A percentile compares a stretch with the other conserved stretches of the same genome.
These are phyloP conservation scores for Sporothrix inflata DNA, from an alignment of 2,329 filamentous ascomycete genomes.

Conservation along the genomic window DNA sequence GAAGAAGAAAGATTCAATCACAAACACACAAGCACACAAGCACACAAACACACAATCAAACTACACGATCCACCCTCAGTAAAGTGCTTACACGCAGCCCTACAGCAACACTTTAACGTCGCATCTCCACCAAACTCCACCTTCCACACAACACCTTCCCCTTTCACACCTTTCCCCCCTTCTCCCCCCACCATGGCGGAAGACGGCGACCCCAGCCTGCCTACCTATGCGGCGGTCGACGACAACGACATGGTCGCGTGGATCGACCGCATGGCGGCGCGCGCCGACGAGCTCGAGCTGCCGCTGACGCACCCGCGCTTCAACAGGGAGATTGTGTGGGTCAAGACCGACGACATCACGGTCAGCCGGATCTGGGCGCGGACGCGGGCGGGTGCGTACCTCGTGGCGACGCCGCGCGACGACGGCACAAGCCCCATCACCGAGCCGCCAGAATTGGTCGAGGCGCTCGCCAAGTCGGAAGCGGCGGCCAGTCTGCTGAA, in stretches of 20 bases:
- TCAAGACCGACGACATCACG: conserved; percentile 10
- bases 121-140: neutral
- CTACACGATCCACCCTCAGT: too few relatives aligned
- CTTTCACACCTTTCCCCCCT: neutral
- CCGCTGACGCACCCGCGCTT: conserved; percentile 33
- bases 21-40: neutral
- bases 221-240: conserved; percentile 32
- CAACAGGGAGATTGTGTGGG: conserved; percentile 17
- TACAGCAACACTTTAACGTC: neutral
- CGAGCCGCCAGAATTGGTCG: neutral
- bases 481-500: conserved; percentile 28
- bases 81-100: too few relatives aligned
- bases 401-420: neutral
- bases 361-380: neutral
- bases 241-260: conserved; percentile 22
- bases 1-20: neutral
- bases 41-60: too few relatives aligned
- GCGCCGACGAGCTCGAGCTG: conserved; percentile 31
- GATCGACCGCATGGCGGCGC: conserved; percentile 28
- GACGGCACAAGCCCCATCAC: neutral
- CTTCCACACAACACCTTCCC: too few relatives aligned
- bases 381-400: neutral
- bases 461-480: neutral
- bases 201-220: conserved; percentile 24
- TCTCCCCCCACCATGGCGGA: neutral